A percentile compares a stretch with the other conserved stretches of the same genome.
Evolutionary conservation across 352 stramenopile species (phyloP).

Genomic region (Phytophthora nicotianae): DNA sequence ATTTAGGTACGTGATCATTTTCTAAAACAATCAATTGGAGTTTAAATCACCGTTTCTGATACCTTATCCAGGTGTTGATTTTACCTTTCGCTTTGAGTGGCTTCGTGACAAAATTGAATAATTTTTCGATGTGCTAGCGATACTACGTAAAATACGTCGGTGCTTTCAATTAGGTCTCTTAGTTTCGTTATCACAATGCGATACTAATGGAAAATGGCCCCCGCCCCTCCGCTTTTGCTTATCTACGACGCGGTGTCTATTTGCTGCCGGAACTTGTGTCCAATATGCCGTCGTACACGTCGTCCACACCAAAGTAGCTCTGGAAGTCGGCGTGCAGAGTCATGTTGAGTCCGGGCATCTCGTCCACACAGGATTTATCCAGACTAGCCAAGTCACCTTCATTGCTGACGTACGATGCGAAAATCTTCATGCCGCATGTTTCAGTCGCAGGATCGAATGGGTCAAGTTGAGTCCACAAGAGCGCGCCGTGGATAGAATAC

Average conservation of each 20-base stretch:
- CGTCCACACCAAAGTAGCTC: too few relatives aligned
- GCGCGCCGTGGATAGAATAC: not conserved
- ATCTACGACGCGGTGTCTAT: too few relatives aligned
- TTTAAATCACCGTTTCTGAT: not conserved
- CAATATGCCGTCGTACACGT: too few relatives aligned
- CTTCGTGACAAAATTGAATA: not conserved
- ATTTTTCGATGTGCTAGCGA: not conserved
- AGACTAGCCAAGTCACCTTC: not conserved
- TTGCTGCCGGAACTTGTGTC: too few relatives aligned
- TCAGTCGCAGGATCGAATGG: not conserved
- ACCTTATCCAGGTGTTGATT: conserved; percentile 1
- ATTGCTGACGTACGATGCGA: not conserved
- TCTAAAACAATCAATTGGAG: not conserved
- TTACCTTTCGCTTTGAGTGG: conserved; percentile 7
- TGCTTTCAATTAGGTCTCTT: too few relatives aligned
- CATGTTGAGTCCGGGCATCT: not conserved
- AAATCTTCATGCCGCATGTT: not conserved
- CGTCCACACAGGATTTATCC: not conserved
- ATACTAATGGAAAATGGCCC: too few relatives aligned
- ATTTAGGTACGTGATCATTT: not conserved
- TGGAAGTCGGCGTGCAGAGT: not conserved
- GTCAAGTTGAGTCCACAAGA: not conserved
- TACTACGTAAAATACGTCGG: too few relatives aligned
- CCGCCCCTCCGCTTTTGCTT: too few relatives aligned
- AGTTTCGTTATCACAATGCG: too few relatives aligned